Evolutionary conservation across 2,329 filamentous ascomycete genomes (phyloP).

Genomic region (Knufia petricola): DNA sequence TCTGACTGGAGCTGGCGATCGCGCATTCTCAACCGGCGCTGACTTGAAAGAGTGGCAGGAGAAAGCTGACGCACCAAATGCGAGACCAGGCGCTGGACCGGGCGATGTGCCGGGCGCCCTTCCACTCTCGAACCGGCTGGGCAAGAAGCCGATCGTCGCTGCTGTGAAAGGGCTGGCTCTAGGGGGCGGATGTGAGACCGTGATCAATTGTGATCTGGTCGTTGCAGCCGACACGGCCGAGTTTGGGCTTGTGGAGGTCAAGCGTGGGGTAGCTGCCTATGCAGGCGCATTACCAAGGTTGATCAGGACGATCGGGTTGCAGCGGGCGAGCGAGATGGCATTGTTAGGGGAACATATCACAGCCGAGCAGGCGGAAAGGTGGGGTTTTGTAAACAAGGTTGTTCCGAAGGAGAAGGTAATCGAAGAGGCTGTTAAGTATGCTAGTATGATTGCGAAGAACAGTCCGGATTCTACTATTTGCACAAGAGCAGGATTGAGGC

Average conservation of each 20-base stretch:
- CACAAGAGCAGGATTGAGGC: not conserved
- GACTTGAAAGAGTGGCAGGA: too few relatives aligned
- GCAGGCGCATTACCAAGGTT: not conserved
- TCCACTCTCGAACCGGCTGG: too few relatives aligned
- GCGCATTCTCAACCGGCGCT: too few relatives aligned
- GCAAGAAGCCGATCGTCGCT: conserved; percentile 64
- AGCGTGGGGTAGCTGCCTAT: not conserved
- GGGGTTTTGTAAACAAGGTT: not conserved
- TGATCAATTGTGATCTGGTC: conserved; percentile 61
- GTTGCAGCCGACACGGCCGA: conserved; percentile 37
- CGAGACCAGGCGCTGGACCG: too few relatives aligned
- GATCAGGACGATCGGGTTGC: not conserved
- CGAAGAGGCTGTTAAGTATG: not conserved
- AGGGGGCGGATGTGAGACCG: conserved; percentile 68
- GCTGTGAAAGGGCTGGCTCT: conserved; percentile 66
- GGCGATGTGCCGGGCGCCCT: too few relatives aligned
- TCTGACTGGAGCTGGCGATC: too few relatives aligned
- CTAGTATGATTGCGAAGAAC: not conserved
- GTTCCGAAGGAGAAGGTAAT: not conserved
- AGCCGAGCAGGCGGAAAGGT: not conserved
- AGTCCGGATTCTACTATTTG: not conserved
- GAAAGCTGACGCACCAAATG: too few relatives aligned
- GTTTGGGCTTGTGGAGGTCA: not conserved
- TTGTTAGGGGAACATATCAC: not conserved
- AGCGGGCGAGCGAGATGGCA: not conserved